Evolutionary conservation across 208 protist species (phyloP).

Genomic region (Phytomonas francai): DNA sequence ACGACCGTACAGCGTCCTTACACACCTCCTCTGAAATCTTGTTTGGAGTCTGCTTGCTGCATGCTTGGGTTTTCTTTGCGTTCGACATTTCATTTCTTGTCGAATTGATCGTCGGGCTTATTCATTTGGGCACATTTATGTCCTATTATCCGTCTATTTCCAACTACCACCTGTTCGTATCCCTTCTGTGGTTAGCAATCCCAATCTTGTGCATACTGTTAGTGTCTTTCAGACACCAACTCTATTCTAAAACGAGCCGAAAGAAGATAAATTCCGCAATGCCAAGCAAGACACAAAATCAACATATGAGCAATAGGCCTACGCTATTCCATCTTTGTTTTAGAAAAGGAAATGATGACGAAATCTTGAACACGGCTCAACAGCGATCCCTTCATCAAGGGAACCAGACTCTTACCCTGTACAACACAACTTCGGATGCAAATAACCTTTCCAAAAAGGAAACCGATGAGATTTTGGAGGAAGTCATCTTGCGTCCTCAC

Average conservation of each 20-base stretch:
- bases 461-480: not conserved
- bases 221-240: not conserved
- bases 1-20: conserved; percentile 20
- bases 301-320: not conserved
- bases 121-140: conserved; percentile 56
- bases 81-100: conserved; percentile 35
- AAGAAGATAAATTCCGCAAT: not conserved
- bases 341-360: not conserved
- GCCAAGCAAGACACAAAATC: not conserved
- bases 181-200: conserved; percentile 40
- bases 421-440: not conserved
- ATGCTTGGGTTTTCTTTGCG: conserved; percentile 59
- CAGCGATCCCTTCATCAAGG: not conserved
- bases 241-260: not conserved
- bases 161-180: conserved; percentile 23
- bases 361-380: not conserved
- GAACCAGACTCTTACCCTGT: not conserved
- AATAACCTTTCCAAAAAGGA: not conserved
- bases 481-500: not conserved
- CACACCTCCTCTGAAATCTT: conserved; percentile 42
- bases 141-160: conserved; percentile 29
- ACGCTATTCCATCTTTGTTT: not conserved
- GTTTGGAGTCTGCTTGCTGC: conserved; percentile 57
- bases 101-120: conserved; percentile 31
- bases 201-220: conserved; percentile 31